phyloP scores from a whole-genome alignment of 2,329 filamentous ascomycete species.

The Pseudogymnoascus sp. region DNA sequence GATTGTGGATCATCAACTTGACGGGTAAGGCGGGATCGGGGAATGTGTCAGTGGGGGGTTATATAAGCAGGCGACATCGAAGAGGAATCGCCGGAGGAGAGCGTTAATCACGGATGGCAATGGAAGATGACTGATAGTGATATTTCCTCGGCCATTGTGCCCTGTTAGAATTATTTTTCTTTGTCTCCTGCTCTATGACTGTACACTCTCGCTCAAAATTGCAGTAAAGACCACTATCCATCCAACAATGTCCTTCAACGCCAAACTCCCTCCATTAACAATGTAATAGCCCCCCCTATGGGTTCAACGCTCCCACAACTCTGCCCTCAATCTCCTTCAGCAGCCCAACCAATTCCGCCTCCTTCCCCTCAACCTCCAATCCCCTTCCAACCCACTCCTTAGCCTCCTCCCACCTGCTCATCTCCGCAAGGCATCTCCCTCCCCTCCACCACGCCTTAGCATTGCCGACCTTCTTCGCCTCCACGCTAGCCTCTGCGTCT shows the following conservation, averaged over 20 bases:
- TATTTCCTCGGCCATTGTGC: neutral
- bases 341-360: slow-evolving; percentile 55
- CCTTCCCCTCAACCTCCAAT: slow-evolving; percentile 74
- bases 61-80: neutral
- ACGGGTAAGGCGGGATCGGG: neutral
- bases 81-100: neutral
- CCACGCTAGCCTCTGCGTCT: slow-evolving; percentile 82
- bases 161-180: neutral
- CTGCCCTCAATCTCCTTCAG: slow-evolving; percentile 54
- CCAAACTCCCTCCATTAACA: neutral
- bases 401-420: slow-evolving; percentile 80
- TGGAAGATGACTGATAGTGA: neutral
- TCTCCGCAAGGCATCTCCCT: slow-evolving; percentile 80
- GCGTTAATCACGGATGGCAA: neutral
- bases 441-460: slow-evolving; percentile 92
- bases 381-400: slow-evolving; percentile 68
- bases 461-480: slow-evolving; percentile 79
- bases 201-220: slow-evolving; percentile 7
- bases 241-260: slow-evolving; percentile 6
- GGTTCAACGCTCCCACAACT: slow-evolving; percentile 20
- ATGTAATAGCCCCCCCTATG: neutral
- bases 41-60: neutral
- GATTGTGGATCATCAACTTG: neutral
- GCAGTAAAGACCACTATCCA: slow-evolving; percentile 5
- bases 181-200: neutral